Evolutionary conservation across 345 rosid genomes (phyloP), one percentile per base, ranked within the genome.

Genomic region (Pelargonium nanum): DNA sequence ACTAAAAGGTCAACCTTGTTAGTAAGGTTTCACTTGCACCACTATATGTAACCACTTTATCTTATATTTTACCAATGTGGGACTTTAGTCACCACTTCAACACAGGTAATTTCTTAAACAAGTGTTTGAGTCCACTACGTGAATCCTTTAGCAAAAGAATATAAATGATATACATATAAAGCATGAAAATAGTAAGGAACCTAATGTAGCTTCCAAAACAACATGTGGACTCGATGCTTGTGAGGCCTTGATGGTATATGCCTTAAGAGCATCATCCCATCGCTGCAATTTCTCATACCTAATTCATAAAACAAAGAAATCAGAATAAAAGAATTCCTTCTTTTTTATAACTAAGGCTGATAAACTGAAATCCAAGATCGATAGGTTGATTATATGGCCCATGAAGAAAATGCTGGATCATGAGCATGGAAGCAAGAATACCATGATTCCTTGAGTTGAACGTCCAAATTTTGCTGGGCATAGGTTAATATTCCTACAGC

Each of bases 281-380:
- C 94, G 80, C 74, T 93, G 99, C 83, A 93, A 80, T 76, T 93
- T 93, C 81, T 93, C 99, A 79, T 89, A 93, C 99, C 99, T 93
- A 61, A 58, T 70, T 24, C 75, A 59, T 25, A 44, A 48, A 10
- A 70, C 24, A 24, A 40, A 40, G 16, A 40, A 40, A 40, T 40
- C 3, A 10, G 48, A 40, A 40, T 40, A 40, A 40, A 40, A 40
- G 16, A 40, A 6, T 40, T 3, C 32, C 32, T 40, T 12, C 48
- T 40, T 40, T 40, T 17, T 40, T 2, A 9, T 40, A 40, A 40
- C 15, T 28, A 40, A 6, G 48, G 48, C 48, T 10, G 48, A 40
- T 40, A 8, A 12, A 40, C 15, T 40, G n/a, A 40, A 40, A 40
- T 40, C 48, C 48, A 40, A 40, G 48, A 40, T 9, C 9, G 9